Conservation (phyloP, 148 eudicot species). For the Vaccinium myrtillus region DNA sequence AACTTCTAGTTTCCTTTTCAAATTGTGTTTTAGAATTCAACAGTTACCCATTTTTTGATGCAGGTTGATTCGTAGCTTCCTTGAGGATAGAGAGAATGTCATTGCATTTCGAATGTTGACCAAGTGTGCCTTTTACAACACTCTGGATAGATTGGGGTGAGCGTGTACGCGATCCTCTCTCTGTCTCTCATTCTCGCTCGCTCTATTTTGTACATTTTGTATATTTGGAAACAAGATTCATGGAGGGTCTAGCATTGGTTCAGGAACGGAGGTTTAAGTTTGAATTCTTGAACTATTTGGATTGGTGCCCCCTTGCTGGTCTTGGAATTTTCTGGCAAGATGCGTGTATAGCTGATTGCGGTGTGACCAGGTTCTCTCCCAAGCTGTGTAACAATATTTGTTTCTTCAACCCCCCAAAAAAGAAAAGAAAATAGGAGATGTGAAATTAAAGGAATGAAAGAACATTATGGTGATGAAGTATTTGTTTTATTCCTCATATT, state of each 20-base stretch:
- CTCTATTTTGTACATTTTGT: not conserved
- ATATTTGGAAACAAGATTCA: constrained; percentile 10
- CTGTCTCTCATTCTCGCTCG: constrained; percentile 1
- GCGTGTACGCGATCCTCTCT: not conserved
- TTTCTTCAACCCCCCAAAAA: not conserved
- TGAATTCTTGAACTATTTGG: constrained; percentile 2
- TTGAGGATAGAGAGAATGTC: not conserved
- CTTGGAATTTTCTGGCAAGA: not conserved
- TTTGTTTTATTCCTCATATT: not conserved
- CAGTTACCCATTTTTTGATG: not conserved
- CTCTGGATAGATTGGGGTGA: not conserved
- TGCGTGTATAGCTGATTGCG: constrained; percentile 16
- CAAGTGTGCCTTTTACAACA: not conserved
- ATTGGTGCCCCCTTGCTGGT: not conserved
- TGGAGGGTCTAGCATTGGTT: not conserved
- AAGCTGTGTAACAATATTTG: not conserved
- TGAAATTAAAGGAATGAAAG: not conserved
- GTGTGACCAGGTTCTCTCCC: constrained; percentile 9
- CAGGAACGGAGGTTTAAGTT: not conserved
- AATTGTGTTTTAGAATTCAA: not conserved
- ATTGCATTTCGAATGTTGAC: not conserved
- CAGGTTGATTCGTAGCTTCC: constrained; percentile 19
- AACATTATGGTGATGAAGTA: not conserved
- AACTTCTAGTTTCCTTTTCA: not conserved
- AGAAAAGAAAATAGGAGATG: not conserved